Conservation (phyloP, 2,329 filamentous ascomycete species). For the Penicillium sp. region DNA sequence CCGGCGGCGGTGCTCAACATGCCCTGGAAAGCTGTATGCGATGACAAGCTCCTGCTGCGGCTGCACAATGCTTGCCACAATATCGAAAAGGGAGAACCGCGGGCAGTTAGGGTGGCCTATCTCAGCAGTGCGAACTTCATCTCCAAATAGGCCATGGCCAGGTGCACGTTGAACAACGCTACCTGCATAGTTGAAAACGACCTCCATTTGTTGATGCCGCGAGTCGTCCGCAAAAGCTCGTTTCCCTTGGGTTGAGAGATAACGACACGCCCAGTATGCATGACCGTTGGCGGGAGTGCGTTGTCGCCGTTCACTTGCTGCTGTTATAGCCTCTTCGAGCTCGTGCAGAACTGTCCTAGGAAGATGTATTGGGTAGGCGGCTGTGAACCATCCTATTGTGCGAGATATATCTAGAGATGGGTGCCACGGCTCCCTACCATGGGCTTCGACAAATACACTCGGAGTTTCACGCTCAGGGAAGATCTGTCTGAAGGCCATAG, state of each 20-base stretch:
- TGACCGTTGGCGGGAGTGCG: slow-evolving; percentile 12
- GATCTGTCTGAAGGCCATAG: slow-evolving; percentile 2
- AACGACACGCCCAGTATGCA: slow-evolving; percentile 18
- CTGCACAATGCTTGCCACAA: slow-evolving; percentile 6
- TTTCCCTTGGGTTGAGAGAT: slow-evolving; percentile 9
- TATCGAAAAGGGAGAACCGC: slow-evolving; percentile 13
- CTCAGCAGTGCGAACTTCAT: slow-evolving; percentile 1
- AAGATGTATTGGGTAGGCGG: slow-evolving; percentile 8
- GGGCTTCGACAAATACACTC: slow-evolving; percentile 20
- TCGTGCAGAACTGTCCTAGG: neutral
- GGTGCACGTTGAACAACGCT: neutral
- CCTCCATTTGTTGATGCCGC: slow-evolving; percentile 11
- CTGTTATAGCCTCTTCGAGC: neutral
- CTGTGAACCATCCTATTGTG: slow-evolving; percentile 19
- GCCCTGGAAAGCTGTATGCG: neutral
- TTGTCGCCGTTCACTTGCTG: slow-evolving; percentile 11
- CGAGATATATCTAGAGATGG: slow-evolving; percentile 13
- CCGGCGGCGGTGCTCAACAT: slow-evolving; percentile 1
- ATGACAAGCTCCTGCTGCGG: slow-evolving; percentile 5
- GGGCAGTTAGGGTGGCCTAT: slow-evolving; percentile 7
- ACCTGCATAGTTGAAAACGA: slow-evolving; percentile 22
- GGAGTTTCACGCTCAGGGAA: slow-evolving; percentile 18
- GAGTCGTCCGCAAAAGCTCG: neutral
- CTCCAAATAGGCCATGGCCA: neutral
- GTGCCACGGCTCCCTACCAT: slow-evolving; percentile 22